A percentile compares a stretch with the other conserved stretches of the same genome.
Evolutionary conservation across 2,329 filamentous ascomycete species (phyloP).

Genomic region (Colletotrichum spinosum): DNA sequence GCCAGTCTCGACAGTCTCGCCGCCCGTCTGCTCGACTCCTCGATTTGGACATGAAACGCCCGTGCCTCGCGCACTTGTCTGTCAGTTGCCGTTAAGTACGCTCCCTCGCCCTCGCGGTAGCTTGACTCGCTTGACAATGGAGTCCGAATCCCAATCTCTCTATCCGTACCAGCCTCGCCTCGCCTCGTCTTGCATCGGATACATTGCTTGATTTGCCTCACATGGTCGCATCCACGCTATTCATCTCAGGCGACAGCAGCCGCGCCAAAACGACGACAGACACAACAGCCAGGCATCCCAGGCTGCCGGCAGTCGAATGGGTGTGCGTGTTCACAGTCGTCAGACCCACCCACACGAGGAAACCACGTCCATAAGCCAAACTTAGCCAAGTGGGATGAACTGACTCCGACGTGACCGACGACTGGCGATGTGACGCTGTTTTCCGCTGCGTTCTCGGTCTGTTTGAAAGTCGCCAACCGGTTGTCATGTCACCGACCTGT

Average conservation of each 20-base stretch:
- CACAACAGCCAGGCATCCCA: conserved; percentile 14
- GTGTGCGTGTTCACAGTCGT: conserved; percentile 37
- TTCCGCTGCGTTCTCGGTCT: background rate
- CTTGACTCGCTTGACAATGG: conserved; percentile 17
- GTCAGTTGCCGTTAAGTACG: conserved; percentile 16
- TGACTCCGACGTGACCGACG: conserved; percentile 33
- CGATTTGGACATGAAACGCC: conserved; percentile 34
- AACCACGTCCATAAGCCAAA: conserved; percentile 34
- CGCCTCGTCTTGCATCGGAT: conserved; percentile 4
- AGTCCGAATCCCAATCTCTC: background rate
- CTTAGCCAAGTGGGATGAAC: conserved; percentile 37
- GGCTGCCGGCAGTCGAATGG: conserved; percentile 33
- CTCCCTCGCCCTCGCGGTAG: background rate
- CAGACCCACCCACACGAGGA: conserved; percentile 37
- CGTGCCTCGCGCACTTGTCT: conserved; percentile 31
- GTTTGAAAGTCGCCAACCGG: too few species aligned
- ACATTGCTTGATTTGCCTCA: background rate
- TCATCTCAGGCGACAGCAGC: background rate
- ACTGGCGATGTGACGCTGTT: conserved; percentile 12
- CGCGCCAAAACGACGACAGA: conserved; percentile 3
- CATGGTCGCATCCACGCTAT: too few species aligned
- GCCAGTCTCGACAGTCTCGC: too few species aligned
- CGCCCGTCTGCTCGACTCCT: background rate
- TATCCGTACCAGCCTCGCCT: conserved; percentile 15
- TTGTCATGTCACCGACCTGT: too few species aligned